These are phyloP conservation scores for Solanum lycopersicoides DNA, from an alignment of 257 asterid species.

Conservation along the genomic window DNA sequence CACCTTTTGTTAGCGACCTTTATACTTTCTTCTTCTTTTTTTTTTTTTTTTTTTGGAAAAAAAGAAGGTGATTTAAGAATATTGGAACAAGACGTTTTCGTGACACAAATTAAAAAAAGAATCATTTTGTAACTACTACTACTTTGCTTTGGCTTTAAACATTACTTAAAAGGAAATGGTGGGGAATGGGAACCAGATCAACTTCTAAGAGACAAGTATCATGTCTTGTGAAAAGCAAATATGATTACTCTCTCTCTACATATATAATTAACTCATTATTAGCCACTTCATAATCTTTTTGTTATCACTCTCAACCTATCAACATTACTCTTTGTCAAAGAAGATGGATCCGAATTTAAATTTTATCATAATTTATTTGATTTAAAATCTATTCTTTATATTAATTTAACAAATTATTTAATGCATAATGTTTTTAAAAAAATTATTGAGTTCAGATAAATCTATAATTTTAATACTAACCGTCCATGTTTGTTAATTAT, in stretches of 20 bases:
- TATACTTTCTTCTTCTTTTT: background rate
- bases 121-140: background rate
- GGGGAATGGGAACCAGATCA: background rate
- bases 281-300: background rate
- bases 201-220: background rate
- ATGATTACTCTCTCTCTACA: background rate
- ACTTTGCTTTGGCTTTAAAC: background rate
- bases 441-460: background rate
- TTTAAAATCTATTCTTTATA: background rate
- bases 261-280: background rate
- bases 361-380: background rate
- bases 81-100: background rate
- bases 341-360: too few relatives aligned
- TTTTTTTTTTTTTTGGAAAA: background rate
- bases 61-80: background rate
- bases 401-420: background rate
- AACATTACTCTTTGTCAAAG: background rate
- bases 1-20: background rate
- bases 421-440: too few relatives aligned
- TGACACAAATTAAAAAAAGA: background rate
- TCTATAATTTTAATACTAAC: background rate
- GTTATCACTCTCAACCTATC: background rate
- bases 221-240: background rate
- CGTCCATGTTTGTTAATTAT: background rate
- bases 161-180: background rate